These are phyloP conservation scores for Verticillium klebahnii DNA, from an alignment of 2,329 filamentous ascomycete species.

Conservation along the genomic window DNA sequence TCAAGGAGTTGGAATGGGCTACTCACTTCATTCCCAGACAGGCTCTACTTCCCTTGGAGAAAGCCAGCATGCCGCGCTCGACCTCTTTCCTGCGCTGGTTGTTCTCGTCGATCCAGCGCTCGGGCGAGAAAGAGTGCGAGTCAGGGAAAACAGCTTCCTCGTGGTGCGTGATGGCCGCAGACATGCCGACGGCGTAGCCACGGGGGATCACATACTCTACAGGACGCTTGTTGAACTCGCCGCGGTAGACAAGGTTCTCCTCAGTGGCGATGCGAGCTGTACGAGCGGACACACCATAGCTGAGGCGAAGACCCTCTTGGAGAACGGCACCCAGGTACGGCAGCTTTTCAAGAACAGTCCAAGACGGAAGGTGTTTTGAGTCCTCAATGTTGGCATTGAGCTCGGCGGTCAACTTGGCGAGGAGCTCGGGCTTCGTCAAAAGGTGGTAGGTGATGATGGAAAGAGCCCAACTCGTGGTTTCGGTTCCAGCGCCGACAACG, in stretches of 20 bases:
- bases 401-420: conserved; percentile 23
- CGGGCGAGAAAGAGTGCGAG: conserved; percentile 31
- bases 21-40: conserved; percentile 35
- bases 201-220: conserved; percentile 27
- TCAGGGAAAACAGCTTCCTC: conserved; percentile 31
- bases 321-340: conserved; percentile 32
- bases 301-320: conserved; percentile 30
- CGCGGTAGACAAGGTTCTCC: conserved; percentile 24
- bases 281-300: conserved; percentile 21
- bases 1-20: neutral
- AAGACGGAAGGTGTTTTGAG: conserved; percentile 6
- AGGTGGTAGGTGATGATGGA: conserved; percentile 29
- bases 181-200: conserved; percentile 33
- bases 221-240: conserved; percentile 15
- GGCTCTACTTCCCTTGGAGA: conserved; percentile 33
- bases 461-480: conserved; percentile 22
- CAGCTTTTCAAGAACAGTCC: conserved; percentile 26
- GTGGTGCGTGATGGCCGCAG: conserved; percentile 30
- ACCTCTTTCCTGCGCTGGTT: conserved; percentile 22
- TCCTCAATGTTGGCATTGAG: conserved; percentile 11
- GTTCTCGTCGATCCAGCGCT: conserved; percentile 33
- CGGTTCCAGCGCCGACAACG: conserved; percentile 11
- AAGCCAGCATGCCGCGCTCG: conserved; percentile 33
- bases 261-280: conserved; percentile 20
- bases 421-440: conserved; percentile 24